A percentile compares a stretch with the other conserved stretches of the same genome.
Evolutionary conservation across 768 basidiomycete species (phyloP).

Genomic region (Amanita rubescens): DNA sequence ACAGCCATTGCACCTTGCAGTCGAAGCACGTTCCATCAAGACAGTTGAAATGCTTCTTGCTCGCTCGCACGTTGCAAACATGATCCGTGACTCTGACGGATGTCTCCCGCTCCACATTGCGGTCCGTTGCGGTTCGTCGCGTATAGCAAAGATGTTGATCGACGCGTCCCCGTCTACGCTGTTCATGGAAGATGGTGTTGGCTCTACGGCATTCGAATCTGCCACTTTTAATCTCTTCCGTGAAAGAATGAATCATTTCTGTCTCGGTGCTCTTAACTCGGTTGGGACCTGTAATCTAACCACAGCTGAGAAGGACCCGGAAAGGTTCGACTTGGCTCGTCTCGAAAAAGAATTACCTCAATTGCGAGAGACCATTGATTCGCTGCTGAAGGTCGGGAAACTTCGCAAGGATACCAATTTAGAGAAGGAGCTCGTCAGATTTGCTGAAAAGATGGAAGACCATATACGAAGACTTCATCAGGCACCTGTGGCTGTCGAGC

Average conservation of each 20-base stretch:
- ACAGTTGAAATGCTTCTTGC: too few species aligned
- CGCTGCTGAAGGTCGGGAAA: too few species aligned
- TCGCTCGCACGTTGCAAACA: too few species aligned
- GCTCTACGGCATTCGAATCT: conserved; percentile 35
- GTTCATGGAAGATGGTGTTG: conserved; percentile 44
- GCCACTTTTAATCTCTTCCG: conserved; percentile 22
- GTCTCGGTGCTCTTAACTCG: neutral
- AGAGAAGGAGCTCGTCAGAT: conserved; percentile 14
- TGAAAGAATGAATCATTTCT: neutral
- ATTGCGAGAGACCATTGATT: conserved; percentile 20
- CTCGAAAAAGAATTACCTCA: conserved; percentile 18
- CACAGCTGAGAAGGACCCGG: conserved; percentile 9
- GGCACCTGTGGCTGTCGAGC: neutral
- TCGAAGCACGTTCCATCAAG: too few species aligned
- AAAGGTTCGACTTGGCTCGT: conserved; percentile 6
- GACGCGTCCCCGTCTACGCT: conserved; percentile 29
- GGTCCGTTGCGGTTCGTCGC: conserved; percentile 19
- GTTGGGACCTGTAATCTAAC: neutral
- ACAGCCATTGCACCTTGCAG: conserved; percentile 51
- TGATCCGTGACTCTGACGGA: too few species aligned
- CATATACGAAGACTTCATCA: conserved; percentile 13
- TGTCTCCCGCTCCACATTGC: too few species aligned
- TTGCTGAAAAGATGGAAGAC: conserved; percentile 21
- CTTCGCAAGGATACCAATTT: conserved; percentile 16
- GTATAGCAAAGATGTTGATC: conserved; percentile 33